phyloP scores from a whole-genome alignment of 2,329 filamentous ascomycete genomes.

The Botrytis sinoallii region DNA sequence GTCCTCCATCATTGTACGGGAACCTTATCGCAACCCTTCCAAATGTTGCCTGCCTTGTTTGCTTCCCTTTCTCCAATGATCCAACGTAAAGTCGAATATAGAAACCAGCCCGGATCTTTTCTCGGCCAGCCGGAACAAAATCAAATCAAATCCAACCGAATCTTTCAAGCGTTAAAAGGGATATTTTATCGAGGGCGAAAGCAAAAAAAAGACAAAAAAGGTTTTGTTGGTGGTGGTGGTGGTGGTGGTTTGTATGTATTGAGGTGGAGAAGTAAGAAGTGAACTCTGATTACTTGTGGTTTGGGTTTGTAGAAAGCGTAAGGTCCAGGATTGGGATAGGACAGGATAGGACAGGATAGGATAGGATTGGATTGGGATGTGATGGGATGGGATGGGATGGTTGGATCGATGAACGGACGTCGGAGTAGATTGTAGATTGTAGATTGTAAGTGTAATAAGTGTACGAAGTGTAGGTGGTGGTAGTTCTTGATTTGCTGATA shows the following conservation, averaged over 20 bases:
- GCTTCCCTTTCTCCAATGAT: neutral
- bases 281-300: neutral
- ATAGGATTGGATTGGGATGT: neutral
- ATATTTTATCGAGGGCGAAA: neutral
- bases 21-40: constrained; percentile 18
- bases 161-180: neutral
- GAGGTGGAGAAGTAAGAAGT: constrained; percentile 1
- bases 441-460: neutral
- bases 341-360: neutral
- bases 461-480: too few relatives aligned
- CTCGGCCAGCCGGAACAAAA: constrained; percentile 19
- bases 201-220: neutral
- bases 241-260: neutral
- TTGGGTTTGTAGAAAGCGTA: neutral
- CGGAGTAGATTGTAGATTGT: neutral
- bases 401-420: neutral
- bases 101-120: constrained; percentile 8
- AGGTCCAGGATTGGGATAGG: neutral
- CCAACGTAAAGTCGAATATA: neutral
- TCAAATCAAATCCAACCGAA: neutral
- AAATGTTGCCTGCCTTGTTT: neutral
- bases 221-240: neutral
- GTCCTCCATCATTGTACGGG: constrained; percentile 25
- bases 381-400: neutral
- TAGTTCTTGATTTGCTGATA: neutral